Conservation (phyloP, 306 rosid genomes). For the Corylus avellana region DNA sequence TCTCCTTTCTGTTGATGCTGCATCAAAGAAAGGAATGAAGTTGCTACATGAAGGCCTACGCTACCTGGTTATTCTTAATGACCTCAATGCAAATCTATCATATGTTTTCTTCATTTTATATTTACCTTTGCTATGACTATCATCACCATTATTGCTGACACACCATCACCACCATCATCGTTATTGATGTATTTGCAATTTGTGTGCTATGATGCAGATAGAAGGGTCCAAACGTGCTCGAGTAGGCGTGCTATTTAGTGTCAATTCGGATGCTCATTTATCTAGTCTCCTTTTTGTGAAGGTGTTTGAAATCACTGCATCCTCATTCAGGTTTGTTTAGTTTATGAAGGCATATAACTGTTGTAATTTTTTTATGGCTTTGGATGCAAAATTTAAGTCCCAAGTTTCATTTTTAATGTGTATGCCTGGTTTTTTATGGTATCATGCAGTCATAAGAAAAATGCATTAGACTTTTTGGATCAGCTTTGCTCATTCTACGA, state of each 20-base stretch:
- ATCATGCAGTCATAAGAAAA: slow-evolving; percentile 76
- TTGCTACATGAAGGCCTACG: slow-evolving; percentile 76
- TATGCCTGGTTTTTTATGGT: slow-evolving; percentile 29
- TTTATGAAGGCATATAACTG: slow-evolving; percentile 12
- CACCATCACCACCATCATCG: slow-evolving; percentile 24
- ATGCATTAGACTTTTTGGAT: slow-evolving; percentile 66
- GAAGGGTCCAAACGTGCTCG: slow-evolving; percentile 76
- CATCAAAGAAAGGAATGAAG: slow-evolving; percentile 69
- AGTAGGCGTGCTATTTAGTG: slow-evolving; percentile 69
- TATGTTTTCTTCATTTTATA: slow-evolving; percentile 21
- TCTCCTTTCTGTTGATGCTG: slow-evolving; percentile 71
- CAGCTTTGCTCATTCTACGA: slow-evolving; percentile 67
- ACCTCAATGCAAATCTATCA: slow-evolving; percentile 18
- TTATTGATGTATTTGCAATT: slow-evolving; percentile 11
- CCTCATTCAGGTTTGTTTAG: slow-evolving; percentile 70
- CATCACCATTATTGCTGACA: slow-evolving; percentile 6
- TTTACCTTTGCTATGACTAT: slow-evolving; percentile 14
- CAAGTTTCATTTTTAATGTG: slow-evolving; percentile 19
- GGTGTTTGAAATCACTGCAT: slow-evolving; percentile 66
- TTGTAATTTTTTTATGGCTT: neutral
- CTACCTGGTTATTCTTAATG: slow-evolving; percentile 65
- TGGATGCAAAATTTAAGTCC: neutral
- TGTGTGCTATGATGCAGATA: slow-evolving; percentile 51
- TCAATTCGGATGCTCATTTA: slow-evolving; percentile 52
- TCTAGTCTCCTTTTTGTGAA: slow-evolving; percentile 62